Evolutionary conservation across 2,329 filamentous ascomycete genomes (phyloP), one percentile per base, ranked within the genome.

Genomic region (Arthrobotrys pseudoclavata): DNA sequence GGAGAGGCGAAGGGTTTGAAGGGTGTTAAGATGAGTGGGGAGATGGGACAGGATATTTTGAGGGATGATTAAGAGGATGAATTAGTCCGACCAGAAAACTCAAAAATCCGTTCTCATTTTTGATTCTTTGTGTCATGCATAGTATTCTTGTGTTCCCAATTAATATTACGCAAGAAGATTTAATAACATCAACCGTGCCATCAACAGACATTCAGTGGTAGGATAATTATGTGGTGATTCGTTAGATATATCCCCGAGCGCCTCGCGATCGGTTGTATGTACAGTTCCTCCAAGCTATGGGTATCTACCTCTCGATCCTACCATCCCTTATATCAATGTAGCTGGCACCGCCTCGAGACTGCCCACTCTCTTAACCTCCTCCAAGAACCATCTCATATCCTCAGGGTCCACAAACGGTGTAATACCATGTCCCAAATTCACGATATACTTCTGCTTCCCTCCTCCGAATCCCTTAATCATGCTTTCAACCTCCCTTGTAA

Each of bases 401-500:
- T 98, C 94, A 0, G 96, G 96, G 81, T 98, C 92, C 67, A 99
- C 96, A 80, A 94, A 91, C 0, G 96, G 96, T 34, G 96, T 99
- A 79, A 99, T 94, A 92, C 96, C 96, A 83, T 99, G 96, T 7
- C 96, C 96, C 79, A 99, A 87, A 83, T 99, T 99, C 57, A 92
- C 93, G 81, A 99, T 98, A 95, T 96, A 99, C 47, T 95, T 93
- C 84, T 94, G 90, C 84, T 94, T 95, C 68, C 91, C 91, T 83
- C 89, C 90, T 76, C 88, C 87, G 82, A 98, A 99, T 0, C 95
- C 95, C 79, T 90, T 86, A 0, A 97, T 93, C 92, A 97, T 97
- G 55, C 90, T 87, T 84, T 95, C 88, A 6, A 97, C 94, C 0
- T 91, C 91, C 80, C 88, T 86, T 3, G 93, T 96, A 80, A 99